These are phyloP conservation scores for Fraxinus albicans DNA, from an alignment of 305 asterid species.

Conservation along the genomic window DNA sequence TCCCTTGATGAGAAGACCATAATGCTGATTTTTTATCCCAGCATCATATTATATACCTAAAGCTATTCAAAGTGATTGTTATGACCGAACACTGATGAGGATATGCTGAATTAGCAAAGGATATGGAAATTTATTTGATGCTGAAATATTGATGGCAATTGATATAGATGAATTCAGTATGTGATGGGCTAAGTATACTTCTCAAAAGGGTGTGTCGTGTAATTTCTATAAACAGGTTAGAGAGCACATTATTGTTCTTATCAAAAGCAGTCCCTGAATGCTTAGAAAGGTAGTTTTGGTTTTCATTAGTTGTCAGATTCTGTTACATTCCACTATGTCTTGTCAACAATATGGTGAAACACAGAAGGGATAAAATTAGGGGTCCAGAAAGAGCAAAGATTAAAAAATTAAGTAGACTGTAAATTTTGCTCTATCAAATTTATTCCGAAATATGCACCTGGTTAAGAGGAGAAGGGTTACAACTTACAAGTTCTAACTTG, in stretches of 20 bases:
- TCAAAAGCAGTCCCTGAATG: neutral
- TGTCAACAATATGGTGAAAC: neutral
- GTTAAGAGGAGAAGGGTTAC: neutral
- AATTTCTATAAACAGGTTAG: neutral
- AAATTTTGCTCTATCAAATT: neutral
- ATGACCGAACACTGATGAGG: neutral
- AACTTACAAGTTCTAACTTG: neutral
- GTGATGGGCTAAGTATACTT: neutral
- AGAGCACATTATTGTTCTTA: neutral
- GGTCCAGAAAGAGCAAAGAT: neutral
- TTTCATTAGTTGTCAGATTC: neutral
- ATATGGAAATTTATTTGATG: neutral
- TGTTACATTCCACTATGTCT: neutral
- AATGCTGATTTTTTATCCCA: neutral
- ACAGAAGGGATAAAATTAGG: neutral
- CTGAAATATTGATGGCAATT: neutral
- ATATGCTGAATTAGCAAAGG: neutral
- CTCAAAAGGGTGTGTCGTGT: neutral
- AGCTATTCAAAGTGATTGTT: neutral
- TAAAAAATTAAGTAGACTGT: neutral
- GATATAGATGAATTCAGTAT: neutral
- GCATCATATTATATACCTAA: neutral
- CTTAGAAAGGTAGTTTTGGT: neutral
- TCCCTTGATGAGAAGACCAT: neutral
- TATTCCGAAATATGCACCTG: neutral